A percentile compares a stretch with the other conserved stretches of the same genome.
phyloP scores from a whole-genome alignment of 192 early-diverging fungal genomes.

The Coemansia sp. region DNA sequence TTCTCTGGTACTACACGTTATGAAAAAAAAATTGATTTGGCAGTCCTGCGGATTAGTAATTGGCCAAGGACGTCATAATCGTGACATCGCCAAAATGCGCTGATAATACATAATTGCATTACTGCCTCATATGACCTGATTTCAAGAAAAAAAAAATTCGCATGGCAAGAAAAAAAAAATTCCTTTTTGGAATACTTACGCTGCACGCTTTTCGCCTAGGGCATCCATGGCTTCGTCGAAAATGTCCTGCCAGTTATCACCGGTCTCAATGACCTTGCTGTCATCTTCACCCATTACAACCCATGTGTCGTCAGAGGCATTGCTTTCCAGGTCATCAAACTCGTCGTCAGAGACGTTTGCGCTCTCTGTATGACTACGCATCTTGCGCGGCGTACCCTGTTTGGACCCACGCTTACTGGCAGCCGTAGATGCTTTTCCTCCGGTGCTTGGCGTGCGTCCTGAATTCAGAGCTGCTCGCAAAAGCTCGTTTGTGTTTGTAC shows the following conservation, averaged over 20 bases:
- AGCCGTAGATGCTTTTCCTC: conserved; percentile 8
- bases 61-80: too few relatives aligned
- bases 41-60: background rate
- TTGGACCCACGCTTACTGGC: conserved; percentile 9
- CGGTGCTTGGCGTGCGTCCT: conserved; percentile 27
- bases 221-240: conserved; percentile 32
- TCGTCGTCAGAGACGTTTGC: conserved; percentile 37
- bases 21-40: background rate
- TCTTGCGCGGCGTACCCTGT: conserved; percentile 27
- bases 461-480: conserved; percentile 21
- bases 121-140: too few relatives aligned
- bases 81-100: too few relatives aligned
- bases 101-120: too few relatives aligned
- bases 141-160: too few relatives aligned
- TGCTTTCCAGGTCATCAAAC: conserved; percentile 24
- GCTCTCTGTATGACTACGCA: conserved; percentile 17
- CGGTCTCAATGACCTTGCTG: background rate
- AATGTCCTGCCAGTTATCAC: conserved; percentile 28
- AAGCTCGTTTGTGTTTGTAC: conserved; percentile 27
- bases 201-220: conserved; percentile 39
- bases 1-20: conserved; percentile 57
- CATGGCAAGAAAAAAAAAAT: too few relatives aligned
- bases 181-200: conserved; percentile 5
- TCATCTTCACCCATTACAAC: conserved; percentile 16
- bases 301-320: conserved; percentile 43